phyloP scores from a whole-genome alignment of 2,329 filamentous ascomycete species.

The Penicillium sclerotigenum region DNA sequence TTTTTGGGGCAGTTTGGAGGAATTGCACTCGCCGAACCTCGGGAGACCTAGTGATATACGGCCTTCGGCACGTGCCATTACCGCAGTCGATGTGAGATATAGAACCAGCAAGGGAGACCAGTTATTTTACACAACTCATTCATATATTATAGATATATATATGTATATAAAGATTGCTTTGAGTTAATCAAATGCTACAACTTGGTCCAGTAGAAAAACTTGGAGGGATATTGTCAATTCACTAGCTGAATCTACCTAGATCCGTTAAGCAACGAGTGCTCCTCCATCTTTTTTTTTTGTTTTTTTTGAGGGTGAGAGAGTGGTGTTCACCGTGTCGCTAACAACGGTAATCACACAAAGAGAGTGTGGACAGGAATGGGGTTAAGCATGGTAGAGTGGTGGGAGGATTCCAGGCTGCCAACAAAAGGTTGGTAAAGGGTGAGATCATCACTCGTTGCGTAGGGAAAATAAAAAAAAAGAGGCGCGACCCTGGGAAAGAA shows the following conservation, averaged over 20 bases:
- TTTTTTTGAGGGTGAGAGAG: slow-evolving; percentile 8
- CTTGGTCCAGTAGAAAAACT: not conserved
- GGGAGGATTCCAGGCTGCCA: not conserved
- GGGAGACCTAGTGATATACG: slow-evolving; percentile 17
- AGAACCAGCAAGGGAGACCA: not conserved
- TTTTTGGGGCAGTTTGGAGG: slow-evolving; percentile 16
- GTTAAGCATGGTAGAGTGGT: not conserved
- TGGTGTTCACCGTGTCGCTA: not conserved
- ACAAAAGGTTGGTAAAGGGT: not conserved
- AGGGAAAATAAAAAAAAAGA: not conserved
- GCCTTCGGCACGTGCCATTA: slow-evolving; percentile 16
- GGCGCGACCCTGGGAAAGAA: slow-evolving; percentile 4
- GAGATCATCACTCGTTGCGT: slow-evolving; percentile 7
- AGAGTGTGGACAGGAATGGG: not conserved
- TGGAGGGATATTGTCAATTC: slow-evolving; percentile 33
- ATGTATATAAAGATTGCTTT: not conserved
- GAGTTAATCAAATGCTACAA: not conserved
- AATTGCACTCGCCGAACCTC: slow-evolving; percentile 15
- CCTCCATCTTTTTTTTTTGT: slow-evolving; percentile 26
- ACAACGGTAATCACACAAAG: not conserved
- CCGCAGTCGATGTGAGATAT: slow-evolving; percentile 9
- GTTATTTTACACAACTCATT: not conserved
- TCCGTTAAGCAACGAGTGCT: slow-evolving; percentile 20
- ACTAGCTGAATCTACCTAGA: slow-evolving; percentile 21
- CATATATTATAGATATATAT: not conserved